Conservation (phyloP, 768 basidiomycete genomes). For the Pleurotus sapidus region DNA sequence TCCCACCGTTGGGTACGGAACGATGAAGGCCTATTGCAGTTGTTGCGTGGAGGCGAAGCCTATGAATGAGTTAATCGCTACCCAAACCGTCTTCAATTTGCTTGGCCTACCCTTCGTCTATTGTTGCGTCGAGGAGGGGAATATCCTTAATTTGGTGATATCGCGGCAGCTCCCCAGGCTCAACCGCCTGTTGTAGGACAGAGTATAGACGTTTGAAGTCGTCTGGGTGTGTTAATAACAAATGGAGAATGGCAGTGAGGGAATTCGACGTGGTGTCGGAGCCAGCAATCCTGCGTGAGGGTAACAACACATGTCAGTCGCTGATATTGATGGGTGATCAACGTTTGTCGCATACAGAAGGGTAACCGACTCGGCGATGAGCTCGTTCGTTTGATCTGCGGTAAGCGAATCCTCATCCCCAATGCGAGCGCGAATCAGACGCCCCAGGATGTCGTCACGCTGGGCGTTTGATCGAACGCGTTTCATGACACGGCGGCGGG, state of each 20-base stretch:
- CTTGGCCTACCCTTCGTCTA: conserved; percentile 20
- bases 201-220: conserved; percentile 15
- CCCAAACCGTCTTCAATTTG: too few relatives aligned
- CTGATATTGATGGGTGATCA: not conserved
- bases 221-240: conserved; percentile 17
- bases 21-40: conserved; percentile 32
- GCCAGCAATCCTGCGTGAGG: conserved; percentile 24
- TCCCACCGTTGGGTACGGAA: conserved; percentile 22
- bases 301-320: not conserved
- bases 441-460: conserved; percentile 22
- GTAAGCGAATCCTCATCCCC: conserved; percentile 4
- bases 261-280: conserved; percentile 30
- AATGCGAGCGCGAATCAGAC: conserved; percentile 17
- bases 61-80: too few relatives aligned
- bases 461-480: conserved; percentile 13
- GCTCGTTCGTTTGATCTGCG: conserved; percentile 16
- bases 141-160: conserved; percentile 20
- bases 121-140: conserved; percentile 21
- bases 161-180: conserved; percentile 1
- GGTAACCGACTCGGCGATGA: conserved; percentile 22
- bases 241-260: conserved; percentile 21
- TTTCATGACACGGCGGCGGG: conserved; percentile 18
- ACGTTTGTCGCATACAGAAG: conserved; percentile 18
- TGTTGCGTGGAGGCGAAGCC: conserved; percentile 29
- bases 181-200: conserved; percentile 10